phyloP scores from a whole-genome alignment of 208 protist species.

The Strigomonas culicis region DNA sequence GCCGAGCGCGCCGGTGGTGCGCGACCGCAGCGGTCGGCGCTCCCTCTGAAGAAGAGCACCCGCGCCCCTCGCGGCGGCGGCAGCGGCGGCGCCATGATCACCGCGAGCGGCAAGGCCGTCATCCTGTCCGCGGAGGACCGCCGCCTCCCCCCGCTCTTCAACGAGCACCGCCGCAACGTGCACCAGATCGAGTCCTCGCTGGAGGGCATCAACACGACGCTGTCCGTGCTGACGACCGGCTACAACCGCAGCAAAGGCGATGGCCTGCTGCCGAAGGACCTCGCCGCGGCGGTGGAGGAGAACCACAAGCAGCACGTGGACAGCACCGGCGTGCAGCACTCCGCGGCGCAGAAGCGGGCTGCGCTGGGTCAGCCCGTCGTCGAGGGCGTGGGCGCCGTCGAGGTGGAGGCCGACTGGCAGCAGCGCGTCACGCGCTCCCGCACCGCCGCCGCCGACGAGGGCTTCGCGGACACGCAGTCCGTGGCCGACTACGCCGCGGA shows the following conservation, averaged over 20 bases:
- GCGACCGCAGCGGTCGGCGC: neutral
- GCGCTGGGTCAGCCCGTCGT: neutral
- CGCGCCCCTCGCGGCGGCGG: neutral
- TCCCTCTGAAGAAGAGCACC: neutral
- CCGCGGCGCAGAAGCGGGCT: slow-evolving; percentile 10
- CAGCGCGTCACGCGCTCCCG: slow-evolving; percentile 44
- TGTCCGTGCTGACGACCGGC: slow-evolving; percentile 28
- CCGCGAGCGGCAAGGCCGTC: slow-evolving; percentile 18
- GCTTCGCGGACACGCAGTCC: slow-evolving; percentile 50
- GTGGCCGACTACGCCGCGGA: slow-evolving; percentile 71
- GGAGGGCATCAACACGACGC: slow-evolving; percentile 21
- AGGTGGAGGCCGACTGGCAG: slow-evolving; percentile 22
- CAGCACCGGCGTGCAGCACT: neutral
- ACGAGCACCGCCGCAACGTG: slow-evolving; percentile 32
- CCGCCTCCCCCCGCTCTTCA: slow-evolving; percentile 44
- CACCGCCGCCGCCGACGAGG: slow-evolving; percentile 66
- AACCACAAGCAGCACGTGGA: neutral
- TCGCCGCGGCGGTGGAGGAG: slow-evolving; percentile 22
- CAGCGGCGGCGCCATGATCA: slow-evolving; percentile 14
- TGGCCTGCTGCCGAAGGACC: slow-evolving; percentile 23
- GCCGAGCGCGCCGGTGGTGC: neutral
- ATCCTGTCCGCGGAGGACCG: slow-evolving; percentile 30
- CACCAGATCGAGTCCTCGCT: slow-evolving; percentile 23
- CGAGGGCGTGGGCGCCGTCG: slow-evolving; percentile 7
- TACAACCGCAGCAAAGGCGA: slow-evolving; percentile 17